Percentiles rank a stretch among this genome's conserved stretches.
Evolutionary conservation across 2,329 filamentous ascomycete species (phyloP).

Genomic region (Pseudocercospora crystallina): DNA sequence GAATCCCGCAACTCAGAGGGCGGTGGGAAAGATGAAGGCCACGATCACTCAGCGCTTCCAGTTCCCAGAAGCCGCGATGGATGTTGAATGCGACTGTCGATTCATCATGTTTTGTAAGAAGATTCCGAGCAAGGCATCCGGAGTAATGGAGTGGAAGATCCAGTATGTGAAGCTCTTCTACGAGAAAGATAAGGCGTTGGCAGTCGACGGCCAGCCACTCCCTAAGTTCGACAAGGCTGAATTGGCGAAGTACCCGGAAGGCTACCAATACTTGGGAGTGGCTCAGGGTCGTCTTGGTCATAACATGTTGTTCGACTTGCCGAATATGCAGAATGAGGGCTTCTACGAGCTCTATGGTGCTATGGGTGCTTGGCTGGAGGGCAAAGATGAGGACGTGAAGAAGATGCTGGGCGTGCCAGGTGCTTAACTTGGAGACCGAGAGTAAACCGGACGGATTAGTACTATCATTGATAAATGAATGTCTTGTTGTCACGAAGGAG

Average conservation of each 20-base stretch:
- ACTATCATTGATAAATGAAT: too few species aligned
- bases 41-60: slow-evolving; percentile 52
- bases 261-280: neutral
- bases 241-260: neutral
- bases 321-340: neutral
- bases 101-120: slow-evolving; percentile 29
- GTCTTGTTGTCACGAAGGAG: too few species aligned
- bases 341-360: neutral
- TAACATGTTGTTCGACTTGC: neutral
- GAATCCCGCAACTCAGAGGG: slow-evolving; percentile 39
- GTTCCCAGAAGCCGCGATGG: slow-evolving; percentile 44
- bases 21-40: slow-evolving; percentile 53
- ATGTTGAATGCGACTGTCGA: slow-evolving; percentile 49
- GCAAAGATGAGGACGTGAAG: too few species aligned
- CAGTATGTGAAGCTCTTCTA: slow-evolving; percentile 51
- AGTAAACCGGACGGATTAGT: too few species aligned
- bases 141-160: slow-evolving; percentile 38
- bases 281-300: neutral
- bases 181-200: slow-evolving; percentile 53
- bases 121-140: slow-evolving; percentile 30
- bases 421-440: too few species aligned
- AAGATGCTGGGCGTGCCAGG: too few species aligned
- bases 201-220: slow-evolving; percentile 35
- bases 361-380: neutral
- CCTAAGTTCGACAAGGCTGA: neutral